Conservation (phyloP, 306 rosid species). For the Pterocarpus santalinus region DNA sequence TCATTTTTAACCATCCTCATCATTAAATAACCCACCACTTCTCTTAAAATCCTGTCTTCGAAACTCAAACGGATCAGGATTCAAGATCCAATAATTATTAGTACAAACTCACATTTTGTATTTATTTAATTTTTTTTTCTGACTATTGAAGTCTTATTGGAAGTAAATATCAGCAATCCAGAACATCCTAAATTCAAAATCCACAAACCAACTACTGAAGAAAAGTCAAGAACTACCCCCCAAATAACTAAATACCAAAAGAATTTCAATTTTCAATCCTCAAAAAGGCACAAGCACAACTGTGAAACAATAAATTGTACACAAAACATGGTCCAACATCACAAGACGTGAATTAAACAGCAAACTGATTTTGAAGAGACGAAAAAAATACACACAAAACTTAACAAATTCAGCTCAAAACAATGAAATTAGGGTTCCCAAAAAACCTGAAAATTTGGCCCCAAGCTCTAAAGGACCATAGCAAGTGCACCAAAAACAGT, state of each 20-base stretch:
- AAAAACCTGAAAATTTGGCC: slow-evolving; percentile 35
- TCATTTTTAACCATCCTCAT: slow-evolving; percentile 1
- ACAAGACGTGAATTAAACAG: neutral
- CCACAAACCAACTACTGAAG: slow-evolving; percentile 4
- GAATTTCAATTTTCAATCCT: slow-evolving; percentile 19
- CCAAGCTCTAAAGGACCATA: neutral
- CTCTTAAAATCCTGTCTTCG: slow-evolving; percentile 11
- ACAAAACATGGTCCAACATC: slow-evolving; percentile 18
- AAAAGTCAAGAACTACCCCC: slow-evolving; percentile 24
- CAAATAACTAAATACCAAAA: neutral
- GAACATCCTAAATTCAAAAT: slow-evolving; percentile 37
- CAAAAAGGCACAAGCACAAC: slow-evolving; percentile 26
- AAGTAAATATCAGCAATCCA: slow-evolving; percentile 9
- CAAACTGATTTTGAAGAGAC: neutral
- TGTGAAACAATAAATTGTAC: neutral
- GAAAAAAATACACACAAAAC: neutral
- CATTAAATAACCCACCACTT: neutral
- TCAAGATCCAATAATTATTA: slow-evolving; percentile 18
- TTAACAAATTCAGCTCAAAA: neutral
- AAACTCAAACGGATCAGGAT: neutral
- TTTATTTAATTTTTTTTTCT: too few species aligned
- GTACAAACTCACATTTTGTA: neutral
- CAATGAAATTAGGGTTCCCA: slow-evolving; percentile 18
- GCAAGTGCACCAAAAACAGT: slow-evolving; percentile 17
- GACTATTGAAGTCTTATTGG: neutral